Percentiles rank a stretch among this genome's conserved stretches.
Evolutionary conservation across 2,329 filamentous ascomycete species (phyloP).

Genomic region (Zymoseptoria crescenta): DNA sequence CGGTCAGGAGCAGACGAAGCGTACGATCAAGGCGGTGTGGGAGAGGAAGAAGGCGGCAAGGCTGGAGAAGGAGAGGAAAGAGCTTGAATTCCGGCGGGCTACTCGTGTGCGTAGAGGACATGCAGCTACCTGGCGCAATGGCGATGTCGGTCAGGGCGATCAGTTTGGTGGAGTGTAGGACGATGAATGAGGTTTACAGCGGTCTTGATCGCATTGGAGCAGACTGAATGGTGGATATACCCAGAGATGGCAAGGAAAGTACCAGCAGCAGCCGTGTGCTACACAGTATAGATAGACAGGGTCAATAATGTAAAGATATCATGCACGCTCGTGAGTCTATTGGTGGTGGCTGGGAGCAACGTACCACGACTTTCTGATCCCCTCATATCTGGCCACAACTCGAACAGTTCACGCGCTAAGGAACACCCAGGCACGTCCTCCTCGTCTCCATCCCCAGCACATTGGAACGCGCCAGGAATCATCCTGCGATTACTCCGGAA

Average conservation of each 20-base stretch:
- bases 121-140: constrained; percentile 15
- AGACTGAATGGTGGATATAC: constrained; percentile 3
- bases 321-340: too few relatives aligned
- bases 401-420: background rate
- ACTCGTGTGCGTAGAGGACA: constrained; percentile 11
- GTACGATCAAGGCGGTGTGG: constrained; percentile 80
- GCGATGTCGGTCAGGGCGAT: constrained; percentile 20
- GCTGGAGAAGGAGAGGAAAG: constrained; percentile 43
- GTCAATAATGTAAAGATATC: background rate
- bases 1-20: constrained; percentile 67
- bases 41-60: constrained; percentile 74
- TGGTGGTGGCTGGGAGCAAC: background rate
- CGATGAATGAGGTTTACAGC: background rate
- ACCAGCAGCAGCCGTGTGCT: background rate
- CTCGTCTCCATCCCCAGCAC: background rate
- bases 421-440: background rate
- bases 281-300: background rate
- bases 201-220: background rate
- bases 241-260: background rate
- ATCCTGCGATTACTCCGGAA: background rate
- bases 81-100: constrained; percentile 24
- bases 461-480: background rate
- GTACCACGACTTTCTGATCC: background rate
- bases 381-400: background rate
- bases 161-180: constrained; percentile 17